Evolutionary conservation across 2,329 filamentous ascomycete species (phyloP).

Genomic region (Acrodontium crateriforme): DNA sequence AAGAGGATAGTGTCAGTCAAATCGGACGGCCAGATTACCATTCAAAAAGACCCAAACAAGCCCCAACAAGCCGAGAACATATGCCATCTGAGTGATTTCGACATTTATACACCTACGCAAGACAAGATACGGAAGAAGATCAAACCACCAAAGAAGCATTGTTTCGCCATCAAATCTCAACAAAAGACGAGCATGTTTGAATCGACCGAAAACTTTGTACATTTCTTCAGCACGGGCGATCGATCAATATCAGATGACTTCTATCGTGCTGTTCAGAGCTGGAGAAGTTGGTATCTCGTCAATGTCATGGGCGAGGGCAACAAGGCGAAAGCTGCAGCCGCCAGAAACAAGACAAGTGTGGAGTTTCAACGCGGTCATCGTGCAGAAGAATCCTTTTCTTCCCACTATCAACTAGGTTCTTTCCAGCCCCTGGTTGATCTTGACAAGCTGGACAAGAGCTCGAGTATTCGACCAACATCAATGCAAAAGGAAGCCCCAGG

Average conservation of each 20-base stretch:
- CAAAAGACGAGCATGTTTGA: constrained; percentile 76
- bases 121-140: constrained; percentile 55
- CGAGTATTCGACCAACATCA: constrained; percentile 3
- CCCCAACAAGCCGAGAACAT: constrained; percentile 56
- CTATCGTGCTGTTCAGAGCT: constrained; percentile 57
- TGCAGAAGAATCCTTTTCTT: constrained; percentile 26
- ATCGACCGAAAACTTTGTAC: constrained; percentile 72
- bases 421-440: constrained; percentile 56
- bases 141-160: constrained; percentile 71
- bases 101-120: constrained; percentile 68
- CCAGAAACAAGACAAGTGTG: too few relatives aligned
- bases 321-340: constrained; percentile 18
- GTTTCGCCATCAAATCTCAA: constrained; percentile 83
- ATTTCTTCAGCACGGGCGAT: constrained; percentile 81
- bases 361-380: too few relatives aligned
- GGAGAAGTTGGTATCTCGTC: constrained; percentile 86
- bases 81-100: constrained; percentile 82
- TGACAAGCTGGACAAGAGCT: constrained; percentile 39
- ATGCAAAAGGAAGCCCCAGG: constrained; percentile 1
- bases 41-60: constrained; percentile 55
- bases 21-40: constrained; percentile 54
- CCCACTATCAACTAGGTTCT: constrained; percentile 49
- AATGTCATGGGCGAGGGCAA: constrained; percentile 51
- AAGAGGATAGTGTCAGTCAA: constrained; percentile 69
- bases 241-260: constrained; percentile 51